These are phyloP conservation scores for Boletus pseudo-olivaceus DNA, from an alignment of 768 basidiomycete genomes.

Conservation along the genomic window DNA sequence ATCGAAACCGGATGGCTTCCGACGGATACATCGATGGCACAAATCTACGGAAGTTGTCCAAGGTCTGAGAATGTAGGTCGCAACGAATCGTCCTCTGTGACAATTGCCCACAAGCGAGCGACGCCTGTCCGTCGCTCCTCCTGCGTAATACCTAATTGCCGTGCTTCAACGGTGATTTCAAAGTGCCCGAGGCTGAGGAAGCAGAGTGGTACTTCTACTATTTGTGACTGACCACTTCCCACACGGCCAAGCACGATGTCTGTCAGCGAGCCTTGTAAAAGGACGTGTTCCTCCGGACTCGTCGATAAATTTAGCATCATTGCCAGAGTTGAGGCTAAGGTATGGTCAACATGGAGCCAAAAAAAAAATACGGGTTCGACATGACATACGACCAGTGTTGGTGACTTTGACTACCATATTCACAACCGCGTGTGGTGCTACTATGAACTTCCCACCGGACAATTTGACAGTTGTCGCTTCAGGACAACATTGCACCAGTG, in stretches of 20 bases:
- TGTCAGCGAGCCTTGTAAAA: conserved; percentile 63
- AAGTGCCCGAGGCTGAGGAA: conserved; percentile 74
- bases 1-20: neutral
- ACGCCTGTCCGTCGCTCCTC: conserved; percentile 21
- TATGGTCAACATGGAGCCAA: conserved; percentile 7
- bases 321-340: conserved; percentile 47
- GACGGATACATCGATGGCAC: neutral
- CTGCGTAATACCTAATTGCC: conserved; percentile 19
- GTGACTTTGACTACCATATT: conserved; percentile 53
- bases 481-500: conserved; percentile 36
- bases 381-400: conserved; percentile 63
- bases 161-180: conserved; percentile 39
- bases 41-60: neutral
- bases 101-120: conserved; percentile 14
- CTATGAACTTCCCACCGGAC: conserved; percentile 42
- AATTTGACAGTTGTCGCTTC: conserved; percentile 16
- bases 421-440: conserved; percentile 59
- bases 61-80: neutral
- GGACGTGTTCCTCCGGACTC: conserved; percentile 60
- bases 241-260: conserved; percentile 67
- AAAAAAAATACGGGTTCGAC: neutral
- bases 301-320: conserved; percentile 53
- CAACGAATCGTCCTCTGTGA: conserved; percentile 10
- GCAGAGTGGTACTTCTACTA: conserved; percentile 57
- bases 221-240: conserved; percentile 47